Evolutionary conservation across 1,284 basidiomycete genomes (phyloP).

Genomic region (Ustilago bromivora): DNA sequence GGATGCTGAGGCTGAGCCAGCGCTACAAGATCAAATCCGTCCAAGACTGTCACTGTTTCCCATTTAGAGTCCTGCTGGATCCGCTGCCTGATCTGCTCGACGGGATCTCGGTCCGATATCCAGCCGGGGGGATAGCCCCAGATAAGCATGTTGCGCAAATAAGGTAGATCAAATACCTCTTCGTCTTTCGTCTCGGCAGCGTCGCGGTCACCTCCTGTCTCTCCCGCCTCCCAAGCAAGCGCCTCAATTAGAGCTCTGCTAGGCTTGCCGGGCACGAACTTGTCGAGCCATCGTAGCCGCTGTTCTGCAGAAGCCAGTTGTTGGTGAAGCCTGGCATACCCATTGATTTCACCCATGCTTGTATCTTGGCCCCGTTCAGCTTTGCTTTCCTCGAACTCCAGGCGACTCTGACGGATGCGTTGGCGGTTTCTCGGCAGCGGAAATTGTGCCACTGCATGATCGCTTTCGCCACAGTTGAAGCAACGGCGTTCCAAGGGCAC

Average conservation of each 20-base stretch:
- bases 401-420: constrained; percentile 27
- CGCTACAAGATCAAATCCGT: constrained; percentile 20
- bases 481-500: constrained; percentile 8
- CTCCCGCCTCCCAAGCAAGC: constrained; percentile 6
- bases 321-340: constrained; percentile 31
- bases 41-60: constrained; percentile 17
- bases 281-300: constrained; percentile 23
- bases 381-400: constrained; percentile 24
- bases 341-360: constrained; percentile 13
- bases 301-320: constrained; percentile 26
- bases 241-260: constrained; percentile 18
- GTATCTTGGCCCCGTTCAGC: constrained; percentile 7
- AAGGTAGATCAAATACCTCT: constrained; percentile 12
- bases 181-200: background rate
- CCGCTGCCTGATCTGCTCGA: constrained; percentile 16
- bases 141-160: constrained; percentile 28
- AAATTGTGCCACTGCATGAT: constrained; percentile 22
- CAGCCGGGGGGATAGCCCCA: constrained; percentile 44
- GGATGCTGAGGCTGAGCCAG: background rate
- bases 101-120: constrained; percentile 25
- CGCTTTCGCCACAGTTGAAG: constrained; percentile 38
- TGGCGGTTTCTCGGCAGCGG: constrained; percentile 19
- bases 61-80: constrained; percentile 29
- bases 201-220: background rate
- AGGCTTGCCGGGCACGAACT: constrained; percentile 27